Percentiles rank a stretch among this genome's conserved stretches.
Conservation (phyloP, 108 stramenopile genomes). For the Cyclotella sp. region DNA sequence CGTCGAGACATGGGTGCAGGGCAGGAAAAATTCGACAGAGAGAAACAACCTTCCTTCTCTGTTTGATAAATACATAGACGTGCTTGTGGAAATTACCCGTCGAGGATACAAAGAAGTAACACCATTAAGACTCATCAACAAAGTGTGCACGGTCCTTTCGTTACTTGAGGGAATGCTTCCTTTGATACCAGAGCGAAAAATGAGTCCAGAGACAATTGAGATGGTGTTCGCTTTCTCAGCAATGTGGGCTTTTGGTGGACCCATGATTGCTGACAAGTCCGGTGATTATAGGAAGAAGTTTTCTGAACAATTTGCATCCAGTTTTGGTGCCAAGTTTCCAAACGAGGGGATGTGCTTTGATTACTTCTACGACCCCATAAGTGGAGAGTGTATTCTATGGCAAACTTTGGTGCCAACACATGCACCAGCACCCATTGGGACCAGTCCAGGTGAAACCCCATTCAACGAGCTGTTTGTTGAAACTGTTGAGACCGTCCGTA, state of each 20-base stretch:
- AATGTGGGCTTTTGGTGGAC: constrained; percentile 94
- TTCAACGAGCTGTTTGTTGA: constrained; percentile 84
- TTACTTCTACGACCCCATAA: constrained; percentile 74
- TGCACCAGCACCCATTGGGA: constrained; percentile 77
- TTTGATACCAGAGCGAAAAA: constrained; percentile 68
- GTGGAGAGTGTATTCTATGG: constrained; percentile 65
- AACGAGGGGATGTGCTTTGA: constrained; percentile 83
- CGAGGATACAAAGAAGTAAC: constrained; percentile 87
- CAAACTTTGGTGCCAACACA: constrained; percentile 65
- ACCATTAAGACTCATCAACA: constrained; percentile 79
- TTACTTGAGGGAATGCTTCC: constrained; percentile 75
- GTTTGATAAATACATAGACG: constrained; percentile 89
- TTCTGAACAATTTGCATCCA: constrained; percentile 65
- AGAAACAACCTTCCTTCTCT: constrained; percentile 70
- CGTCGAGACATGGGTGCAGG: constrained; percentile 84
- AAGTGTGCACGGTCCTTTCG: constrained; percentile 80
- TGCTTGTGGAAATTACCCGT: constrained; percentile 71
- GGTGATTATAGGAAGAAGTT: constrained; percentile 84
- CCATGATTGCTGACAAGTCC: constrained; percentile 86
- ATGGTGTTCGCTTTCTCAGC: constrained; percentile 78
- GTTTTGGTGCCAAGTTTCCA: constrained; percentile 74
- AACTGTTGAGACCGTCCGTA: constrained; percentile 87
- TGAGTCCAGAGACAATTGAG: constrained; percentile 68
- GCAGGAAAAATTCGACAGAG: constrained; percentile 63
- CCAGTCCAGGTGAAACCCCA: constrained; percentile 76